Conservation (phyloP, 345 rosid species). For the Turritis glabra region DNA sequence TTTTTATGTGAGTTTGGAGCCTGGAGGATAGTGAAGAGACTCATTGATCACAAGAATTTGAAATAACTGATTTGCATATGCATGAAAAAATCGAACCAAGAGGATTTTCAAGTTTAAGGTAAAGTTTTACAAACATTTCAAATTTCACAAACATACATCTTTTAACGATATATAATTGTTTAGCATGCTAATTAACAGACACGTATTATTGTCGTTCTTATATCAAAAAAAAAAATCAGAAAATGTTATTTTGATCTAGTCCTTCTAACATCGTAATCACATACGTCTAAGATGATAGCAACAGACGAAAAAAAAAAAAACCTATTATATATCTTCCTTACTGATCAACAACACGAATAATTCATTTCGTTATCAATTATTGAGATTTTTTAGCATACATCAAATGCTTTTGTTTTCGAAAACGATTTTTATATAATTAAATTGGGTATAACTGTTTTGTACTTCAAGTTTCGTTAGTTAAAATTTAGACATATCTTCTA, state of each 20-base stretch:
- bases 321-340: not conserved
- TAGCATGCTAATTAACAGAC: not conserved
- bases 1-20: not conserved
- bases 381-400: slow-evolving; percentile 26
- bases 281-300: not conserved
- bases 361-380: slow-evolving; percentile 25
- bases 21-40: not conserved
- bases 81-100: too few species aligned
- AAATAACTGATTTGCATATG: too few species aligned
- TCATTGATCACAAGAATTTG: not conserved
- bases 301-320: not conserved
- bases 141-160: too few species aligned
- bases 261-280: slow-evolving; percentile 11
- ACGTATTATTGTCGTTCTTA: not conserved
- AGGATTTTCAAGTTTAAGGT: too few species aligned
- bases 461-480: slow-evolving; percentile 24
- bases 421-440: not conserved
- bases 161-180: too few species aligned
- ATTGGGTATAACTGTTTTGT: slow-evolving; percentile 11
- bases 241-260: not conserved
- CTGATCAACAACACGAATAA: slow-evolving; percentile 19
- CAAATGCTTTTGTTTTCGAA: slow-evolving; percentile 17
- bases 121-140: too few species aligned
- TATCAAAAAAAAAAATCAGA: not conserved
- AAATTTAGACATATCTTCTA: slow-evolving; percentile 31